These are phyloP conservation scores for Ambrosia artemisiifolia DNA, from an alignment of 129 eudicot species.

Conservation along the genomic window DNA sequence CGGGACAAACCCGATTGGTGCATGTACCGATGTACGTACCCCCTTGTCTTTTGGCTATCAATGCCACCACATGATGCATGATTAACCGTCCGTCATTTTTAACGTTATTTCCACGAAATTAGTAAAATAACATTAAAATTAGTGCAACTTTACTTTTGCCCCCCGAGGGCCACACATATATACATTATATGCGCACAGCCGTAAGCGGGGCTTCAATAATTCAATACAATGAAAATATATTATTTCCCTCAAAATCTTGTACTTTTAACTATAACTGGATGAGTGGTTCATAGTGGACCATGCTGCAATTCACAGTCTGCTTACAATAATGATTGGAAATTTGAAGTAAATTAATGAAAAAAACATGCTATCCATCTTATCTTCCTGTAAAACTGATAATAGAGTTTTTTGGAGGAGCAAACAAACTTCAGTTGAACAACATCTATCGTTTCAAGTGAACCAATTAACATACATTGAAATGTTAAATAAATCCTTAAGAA, in stretches of 20 bases:
- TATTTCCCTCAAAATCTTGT: background rate
- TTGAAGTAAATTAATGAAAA: background rate
- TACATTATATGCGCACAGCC: no score
- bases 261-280: background rate
- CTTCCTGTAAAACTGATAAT: background rate
- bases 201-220: no score
- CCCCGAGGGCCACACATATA: no score
- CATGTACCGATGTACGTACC: no score
- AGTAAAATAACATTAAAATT: no score
- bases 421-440: background rate
- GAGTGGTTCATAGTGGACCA: background rate
- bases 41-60: no score
- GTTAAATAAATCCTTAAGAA: background rate
- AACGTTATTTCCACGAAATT: no score
- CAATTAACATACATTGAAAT: background rate
- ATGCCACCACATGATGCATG: no score
- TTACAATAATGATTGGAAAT: background rate
- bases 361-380: background rate
- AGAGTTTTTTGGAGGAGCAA: background rate
- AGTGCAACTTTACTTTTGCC: no score
- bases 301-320: background rate
- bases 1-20: no score
- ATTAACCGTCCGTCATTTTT: no score
- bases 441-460: background rate
- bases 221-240: background rate